Evolutionary conservation across 1,284 basidiomycete species (phyloP), one percentile per base, ranked within the genome.

Genomic region (Boletus chippewaensis): DNA sequence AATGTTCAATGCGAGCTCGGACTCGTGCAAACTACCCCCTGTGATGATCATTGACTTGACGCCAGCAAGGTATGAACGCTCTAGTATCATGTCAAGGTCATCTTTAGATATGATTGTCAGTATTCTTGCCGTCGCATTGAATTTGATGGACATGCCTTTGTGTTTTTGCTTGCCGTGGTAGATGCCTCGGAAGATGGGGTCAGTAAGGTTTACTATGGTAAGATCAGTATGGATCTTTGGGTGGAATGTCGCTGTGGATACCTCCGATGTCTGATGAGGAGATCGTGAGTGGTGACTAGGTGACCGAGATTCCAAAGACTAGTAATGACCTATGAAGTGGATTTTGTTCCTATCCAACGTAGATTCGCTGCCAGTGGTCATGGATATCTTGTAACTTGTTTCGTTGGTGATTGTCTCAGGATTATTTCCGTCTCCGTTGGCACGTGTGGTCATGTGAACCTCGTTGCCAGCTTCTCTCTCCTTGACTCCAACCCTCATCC

Each of bases 21-120:
- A 85, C 64, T 93, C 90, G 6, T 70, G 62, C 11, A 95, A 70
- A 51, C 80, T 87, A 0, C 86, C 85, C 0, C 90, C 90, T 1
- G 91, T 94, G 48, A 95, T 77, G 55, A 95, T 81, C 73, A 91
- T 85, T n/a, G 77, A 79, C 49, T 76, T 75, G 5, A 94, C 84
- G 0, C 87, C 87, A 1, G 85, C 84, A 2, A 67, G 63, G 38
- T 70, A 69, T 0, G 87, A 79, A 50, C 91, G 77, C 15, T 72
- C 64, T 4, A 92, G 63, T 49, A 95, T 75, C 5, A 71, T 70
- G 4, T 74, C 69, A 12, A 93, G 69, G 61, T 95, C 92, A 59
- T 88, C 84, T 80, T 60, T n/a, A 35, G 15, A 56, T 44, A 2
- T 15, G 15, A 40, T 13, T 29, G 18, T 46, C 40, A 41, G 34